Base-by-base conservation (phyloP, 176 grass and related monocot genomes). In the Thalia dealbata region DNA sequence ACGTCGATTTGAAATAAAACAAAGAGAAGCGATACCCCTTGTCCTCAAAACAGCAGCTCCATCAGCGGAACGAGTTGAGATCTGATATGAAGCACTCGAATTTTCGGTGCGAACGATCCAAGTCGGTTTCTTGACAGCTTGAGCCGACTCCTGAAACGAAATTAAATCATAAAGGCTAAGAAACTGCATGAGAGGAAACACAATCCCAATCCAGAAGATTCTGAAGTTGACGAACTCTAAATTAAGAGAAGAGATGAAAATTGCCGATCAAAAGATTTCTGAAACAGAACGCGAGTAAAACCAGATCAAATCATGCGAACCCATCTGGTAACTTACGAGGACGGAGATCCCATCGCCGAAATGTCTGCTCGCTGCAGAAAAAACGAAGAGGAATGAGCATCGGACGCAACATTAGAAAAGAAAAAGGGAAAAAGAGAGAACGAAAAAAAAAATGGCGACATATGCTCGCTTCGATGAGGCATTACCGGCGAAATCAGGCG, bases 401-500 rank as follows among this genome's bases (percentile, higher is more conserved):
- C 0, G 41, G 46, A 50, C 46, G 16, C 41, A 22, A 26, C 72
- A 26, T 73, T 54, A 16, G 22, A 12, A 50, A 50, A 12, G 5
- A 61, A 68, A 23, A 24, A 8, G 13, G n/a, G n/a, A n/a, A n/a
- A n/a, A n/a, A n/a, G n/a, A n/a, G n/a, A n/a, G n/a, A n/a, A n/a
- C n/a, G n/a, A n/a, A n/a, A 22, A 67, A n/a, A 14, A 48, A 66
- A 10, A 23, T 27, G 10, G 22, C 26, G 21, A 22, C 58, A 25
- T 61, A n/a, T 27, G 58, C 58, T 61, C 26, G 58, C 58, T 61
- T 12, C 58, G 11, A 5, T 12, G 25, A 63, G 25, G 61, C 10
- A 14, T 67, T 87, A 96, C 89, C 70, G 51, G 64, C 73, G 38
- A 80, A 84, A 73, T 71, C 73, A 44, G 84, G 78, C 26, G 87